phyloP scores from a whole-genome alignment of 139 green algal species.

The Chlamydomonas asymmetrica region DNA sequence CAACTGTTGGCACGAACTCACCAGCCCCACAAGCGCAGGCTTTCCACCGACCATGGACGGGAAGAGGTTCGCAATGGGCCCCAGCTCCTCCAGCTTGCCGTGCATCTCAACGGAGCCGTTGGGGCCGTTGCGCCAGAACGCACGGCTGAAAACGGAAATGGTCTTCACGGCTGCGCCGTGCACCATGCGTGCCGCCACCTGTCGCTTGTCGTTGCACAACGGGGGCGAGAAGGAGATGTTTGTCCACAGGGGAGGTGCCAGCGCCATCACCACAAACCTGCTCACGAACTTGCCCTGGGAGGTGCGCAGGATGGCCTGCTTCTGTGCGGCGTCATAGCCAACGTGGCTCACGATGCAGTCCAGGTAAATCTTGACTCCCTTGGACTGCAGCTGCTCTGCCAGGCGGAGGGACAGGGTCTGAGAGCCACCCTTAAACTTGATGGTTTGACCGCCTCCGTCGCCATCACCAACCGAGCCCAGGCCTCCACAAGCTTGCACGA shows the following conservation, averaged over 20 bases:
- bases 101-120: neutral
- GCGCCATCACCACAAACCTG: neutral
- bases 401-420: neutral
- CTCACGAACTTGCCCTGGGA: too few relatives aligned
- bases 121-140: slow-evolving; percentile 2
- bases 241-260: slow-evolving; percentile 7
- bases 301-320: too few relatives aligned
- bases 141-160: neutral
- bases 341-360: too few relatives aligned
- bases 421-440: neutral
- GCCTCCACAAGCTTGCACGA: neutral
- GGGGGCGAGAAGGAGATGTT: neutral
- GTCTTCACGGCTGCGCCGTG: slow-evolving; percentile 15
- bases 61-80: slow-evolving; percentile 10
- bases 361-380: neutral
- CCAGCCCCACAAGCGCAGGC: slow-evolving; percentile 8
- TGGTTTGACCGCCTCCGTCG: slow-evolving; percentile 2
- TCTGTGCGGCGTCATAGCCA: too few relatives aligned
- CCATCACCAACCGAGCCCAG: neutral
- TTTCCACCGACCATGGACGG: neutral
- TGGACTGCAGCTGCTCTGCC: neutral
- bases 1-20: too few relatives aligned
- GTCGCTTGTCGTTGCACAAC: neutral
- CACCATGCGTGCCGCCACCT: neutral
- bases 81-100: slow-evolving; percentile 4